Conservation (phyloP, 2,329 filamentous ascomycete genomes). For the Neopestalotiopsis rosae region DNA sequence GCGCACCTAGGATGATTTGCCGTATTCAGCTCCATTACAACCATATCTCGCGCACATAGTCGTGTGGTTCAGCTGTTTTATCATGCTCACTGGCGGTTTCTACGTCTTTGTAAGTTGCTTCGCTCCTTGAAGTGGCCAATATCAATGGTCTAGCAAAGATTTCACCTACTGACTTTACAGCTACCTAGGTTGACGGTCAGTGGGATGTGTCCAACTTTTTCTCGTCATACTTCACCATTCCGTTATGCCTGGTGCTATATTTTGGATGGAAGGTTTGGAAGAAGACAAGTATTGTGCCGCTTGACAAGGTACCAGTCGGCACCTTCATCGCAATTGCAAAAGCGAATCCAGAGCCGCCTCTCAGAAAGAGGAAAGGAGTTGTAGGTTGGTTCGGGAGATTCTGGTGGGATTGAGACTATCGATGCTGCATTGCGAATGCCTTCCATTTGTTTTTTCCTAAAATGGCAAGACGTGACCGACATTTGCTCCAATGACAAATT, state of each 20-base stretch:
- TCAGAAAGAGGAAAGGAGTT: neutral
- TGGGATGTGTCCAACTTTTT: conserved; percentile 37
- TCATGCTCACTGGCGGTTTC: conserved; percentile 37
- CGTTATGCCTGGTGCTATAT: conserved; percentile 25
- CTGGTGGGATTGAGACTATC: conserved; percentile 5
- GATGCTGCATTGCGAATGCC: neutral
- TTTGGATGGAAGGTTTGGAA: conserved; percentile 25
- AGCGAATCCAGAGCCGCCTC: conserved; percentile 19
- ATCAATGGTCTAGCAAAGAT: neutral
- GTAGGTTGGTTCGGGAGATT: conserved; percentile 14
- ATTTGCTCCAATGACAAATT: no score
- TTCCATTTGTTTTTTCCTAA: no score
- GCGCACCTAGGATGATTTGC: conserved; percentile 26
- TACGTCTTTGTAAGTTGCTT: conserved; percentile 21
- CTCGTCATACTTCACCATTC: conserved; percentile 44
- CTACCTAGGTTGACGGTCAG: conserved; percentile 28
- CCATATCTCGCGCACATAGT: conserved; percentile 33
- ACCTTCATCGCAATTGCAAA: conserved; percentile 19
- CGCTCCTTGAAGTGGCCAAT: neutral
- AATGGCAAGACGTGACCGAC: no score
- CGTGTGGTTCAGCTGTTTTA: conserved; percentile 20
- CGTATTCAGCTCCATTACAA: conserved; percentile 33
- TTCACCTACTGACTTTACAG: neutral
- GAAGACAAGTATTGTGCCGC: conserved; percentile 17
- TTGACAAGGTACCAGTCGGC: conserved; percentile 19